Evolutionary conservation across 306 rosid species (phyloP), one percentile per base, ranked within the genome.

Genomic region (Medicago arabica): DNA sequence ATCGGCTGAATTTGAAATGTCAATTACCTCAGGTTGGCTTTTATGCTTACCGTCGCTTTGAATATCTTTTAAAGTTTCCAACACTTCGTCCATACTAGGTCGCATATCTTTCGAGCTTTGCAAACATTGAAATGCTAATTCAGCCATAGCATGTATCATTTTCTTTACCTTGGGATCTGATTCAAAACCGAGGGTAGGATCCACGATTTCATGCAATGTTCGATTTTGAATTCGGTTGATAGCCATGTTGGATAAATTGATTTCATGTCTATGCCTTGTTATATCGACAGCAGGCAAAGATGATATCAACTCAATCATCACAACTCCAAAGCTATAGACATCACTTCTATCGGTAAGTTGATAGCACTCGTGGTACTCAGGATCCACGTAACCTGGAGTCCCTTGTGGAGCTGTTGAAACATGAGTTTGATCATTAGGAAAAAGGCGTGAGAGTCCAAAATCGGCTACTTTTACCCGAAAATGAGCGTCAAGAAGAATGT

Each of bases 331-430:
- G 90, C 97, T 92, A 53, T 76, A 94, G 3, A 94, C 97, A 59
- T 94, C 98, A 39, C 98, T 94, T 72, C 86, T 92, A 41, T 62
- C 63, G 1, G 96, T 90, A 6, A 94, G 92, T 75, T 90, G 90
- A 57, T 94, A 88, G 79, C 95, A 90, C 14, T 88, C 83, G 12
- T 87, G 93, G 81, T 92, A 92, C 25, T 92, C 97, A 0, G 98
- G 97, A 78, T 94, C 98, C 15, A 94, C 96, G 16, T 94, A 94
- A 23, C 98, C 98, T 0, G 98, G 98, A 68, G 98, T 94, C 28
- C 98, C 98, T 83, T 92, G 96, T 61, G 97, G 97, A 60, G 90
- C 95, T 5, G 97, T 94, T 36, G 97, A 94, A 31, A 92, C 44
- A 17, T 94, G 98, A 0, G 95, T 88, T 80, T 82, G 90, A 38